These are phyloP conservation scores for Hypoxylon subgilvum DNA, from an alignment of 495 filamentous ascomycete genomes.

Conservation along the genomic window DNA sequence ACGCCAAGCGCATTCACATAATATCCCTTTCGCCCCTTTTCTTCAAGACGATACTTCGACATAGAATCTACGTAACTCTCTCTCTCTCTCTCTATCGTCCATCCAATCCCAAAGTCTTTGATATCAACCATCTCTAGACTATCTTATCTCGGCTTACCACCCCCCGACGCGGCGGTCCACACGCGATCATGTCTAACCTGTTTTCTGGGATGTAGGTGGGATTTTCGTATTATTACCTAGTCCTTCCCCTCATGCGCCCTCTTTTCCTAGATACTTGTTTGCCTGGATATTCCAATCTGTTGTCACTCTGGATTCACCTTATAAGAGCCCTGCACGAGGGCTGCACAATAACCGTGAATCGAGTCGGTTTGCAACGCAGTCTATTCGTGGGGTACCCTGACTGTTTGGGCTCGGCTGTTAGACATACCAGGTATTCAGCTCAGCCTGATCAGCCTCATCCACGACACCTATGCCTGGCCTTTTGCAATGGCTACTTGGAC, in stretches of 20 bases:
- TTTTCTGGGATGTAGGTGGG: slow-evolving; percentile 80
- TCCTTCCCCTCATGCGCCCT: slow-evolving; percentile 11
- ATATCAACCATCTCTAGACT: not conserved
- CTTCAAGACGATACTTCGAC: slow-evolving; percentile 13
- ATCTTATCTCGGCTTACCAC: slow-evolving; percentile 14
- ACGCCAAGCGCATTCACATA: slow-evolving; percentile 17
- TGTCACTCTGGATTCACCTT: not conserved
- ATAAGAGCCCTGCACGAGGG: too few species aligned
- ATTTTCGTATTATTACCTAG: slow-evolving; percentile 17
- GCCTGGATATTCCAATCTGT: not conserved
- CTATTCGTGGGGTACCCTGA: slow-evolving; percentile 15
- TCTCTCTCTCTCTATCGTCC: too few species aligned
- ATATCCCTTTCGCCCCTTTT: slow-evolving; percentile 32
- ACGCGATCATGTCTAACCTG: slow-evolving; percentile 70
- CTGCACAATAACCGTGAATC: too few species aligned
- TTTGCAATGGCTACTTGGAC: slow-evolving; percentile 10
- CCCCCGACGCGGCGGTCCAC: slow-evolving; percentile 31
- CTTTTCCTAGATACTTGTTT: slow-evolving; percentile 2
- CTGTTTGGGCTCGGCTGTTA: slow-evolving; percentile 4
- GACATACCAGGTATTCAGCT: slow-evolving; percentile 13
- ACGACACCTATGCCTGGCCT: slow-evolving; percentile 7
- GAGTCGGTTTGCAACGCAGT: too few species aligned
- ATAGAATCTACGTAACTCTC: too few species aligned
- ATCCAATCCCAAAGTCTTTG: too few species aligned
- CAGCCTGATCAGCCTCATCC: slow-evolving; percentile 20